These are phyloP conservation scores for Penicillium steckii DNA, from an alignment of 495 filamentous ascomycete genomes.

Conservation along the genomic window DNA sequence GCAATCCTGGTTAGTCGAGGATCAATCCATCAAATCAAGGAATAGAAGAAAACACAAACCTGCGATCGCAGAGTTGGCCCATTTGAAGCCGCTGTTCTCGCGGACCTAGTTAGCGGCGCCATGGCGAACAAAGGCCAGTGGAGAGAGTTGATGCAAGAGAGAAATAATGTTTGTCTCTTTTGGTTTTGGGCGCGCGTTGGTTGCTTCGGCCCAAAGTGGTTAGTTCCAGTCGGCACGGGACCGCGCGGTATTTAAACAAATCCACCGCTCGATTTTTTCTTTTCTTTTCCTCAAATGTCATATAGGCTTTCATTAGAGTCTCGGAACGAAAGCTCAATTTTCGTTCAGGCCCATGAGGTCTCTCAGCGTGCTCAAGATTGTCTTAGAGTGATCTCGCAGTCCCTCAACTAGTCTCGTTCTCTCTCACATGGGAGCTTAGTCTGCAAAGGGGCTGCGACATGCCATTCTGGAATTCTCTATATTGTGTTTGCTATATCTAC, in stretches of 20 bases:
- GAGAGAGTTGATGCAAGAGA: slow-evolving; percentile 13
- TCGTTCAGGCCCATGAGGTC: slow-evolving; percentile 87
- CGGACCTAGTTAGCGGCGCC: slow-evolving; percentile 31
- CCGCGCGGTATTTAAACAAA: slow-evolving; percentile 20
- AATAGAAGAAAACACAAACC: slow-evolving; percentile 8
- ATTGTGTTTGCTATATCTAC: slow-evolving; percentile 1
- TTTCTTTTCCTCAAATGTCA: slow-evolving; percentile 69
- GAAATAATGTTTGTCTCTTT: slow-evolving; percentile 33
- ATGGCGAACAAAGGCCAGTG: slow-evolving; percentile 18
- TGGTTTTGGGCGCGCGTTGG: slow-evolving; percentile 37
- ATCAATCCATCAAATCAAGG: background rate
- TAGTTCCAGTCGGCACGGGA: slow-evolving; percentile 32
- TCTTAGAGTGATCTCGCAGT: slow-evolving; percentile 80
- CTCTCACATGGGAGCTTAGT: slow-evolving; percentile 52
- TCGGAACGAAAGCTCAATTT: slow-evolving; percentile 94
- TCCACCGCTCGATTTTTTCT: slow-evolving; percentile 33
- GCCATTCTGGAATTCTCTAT: slow-evolving; percentile 10
- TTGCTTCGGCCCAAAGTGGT: slow-evolving; percentile 24
- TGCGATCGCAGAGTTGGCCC: slow-evolving; percentile 10
- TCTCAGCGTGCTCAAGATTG: slow-evolving; percentile 98
- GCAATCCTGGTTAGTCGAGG: slow-evolving; percentile 26
- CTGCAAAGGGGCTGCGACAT: slow-evolving; percentile 53
- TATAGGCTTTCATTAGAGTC: slow-evolving; percentile 99
- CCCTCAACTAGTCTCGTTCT: slow-evolving; percentile 64
- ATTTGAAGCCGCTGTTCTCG: slow-evolving; percentile 10